Evolutionary conservation across 331 rosid genomes (phyloP), one percentile per base, ranked within the genome.

Genomic region (Malus hybrid): DNA sequence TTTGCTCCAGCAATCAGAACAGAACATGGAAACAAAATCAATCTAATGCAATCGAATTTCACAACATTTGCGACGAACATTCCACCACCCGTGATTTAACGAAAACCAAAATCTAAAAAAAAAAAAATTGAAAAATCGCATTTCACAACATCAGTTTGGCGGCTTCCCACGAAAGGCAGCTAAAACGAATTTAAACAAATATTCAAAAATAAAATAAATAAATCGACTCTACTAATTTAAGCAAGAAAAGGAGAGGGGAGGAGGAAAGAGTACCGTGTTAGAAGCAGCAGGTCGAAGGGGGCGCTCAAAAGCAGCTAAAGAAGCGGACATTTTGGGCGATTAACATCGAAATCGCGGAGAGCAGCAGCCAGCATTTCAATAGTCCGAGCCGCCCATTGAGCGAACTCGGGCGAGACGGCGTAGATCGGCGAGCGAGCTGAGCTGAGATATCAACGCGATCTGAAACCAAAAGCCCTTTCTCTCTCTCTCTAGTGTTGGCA

Each of bases 281-380:
- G 91, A 87, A 78, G 86, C 83, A 42, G 82, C 97, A 13, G 87
- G 91, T 61, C 97, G 76, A 10, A 42, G 48, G 39, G 92, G 97
- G 57, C 97, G 93, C 83, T 95, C 99, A 73, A 90, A 89, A 79
- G 97, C 87, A 54, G 96, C 92, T 72, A 87, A 83, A 85, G 99
- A 83, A 85, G 99, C 92, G 71, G 99, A 88, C 99, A 94, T 93
- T 88, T 86, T 76, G 74, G 60, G 81, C 80, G 73, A 81, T 65
- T 73, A 76, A 42, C 96, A 88, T 83, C 74, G 80, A 77, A 71
- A 73, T 80, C 34, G 8, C 39, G 28, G 44, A 67, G 80, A 76
- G 52, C 65, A 76, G 68, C 9, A 27, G 61, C 72, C 42, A 65
- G 32, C 89, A 88, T 86, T 85, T 82, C 79, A 80, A 50, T 19